These are phyloP conservation scores for Hyaloscypha hepaticicola DNA, from an alignment of 495 filamentous ascomycete species.

Conservation along the genomic window DNA sequence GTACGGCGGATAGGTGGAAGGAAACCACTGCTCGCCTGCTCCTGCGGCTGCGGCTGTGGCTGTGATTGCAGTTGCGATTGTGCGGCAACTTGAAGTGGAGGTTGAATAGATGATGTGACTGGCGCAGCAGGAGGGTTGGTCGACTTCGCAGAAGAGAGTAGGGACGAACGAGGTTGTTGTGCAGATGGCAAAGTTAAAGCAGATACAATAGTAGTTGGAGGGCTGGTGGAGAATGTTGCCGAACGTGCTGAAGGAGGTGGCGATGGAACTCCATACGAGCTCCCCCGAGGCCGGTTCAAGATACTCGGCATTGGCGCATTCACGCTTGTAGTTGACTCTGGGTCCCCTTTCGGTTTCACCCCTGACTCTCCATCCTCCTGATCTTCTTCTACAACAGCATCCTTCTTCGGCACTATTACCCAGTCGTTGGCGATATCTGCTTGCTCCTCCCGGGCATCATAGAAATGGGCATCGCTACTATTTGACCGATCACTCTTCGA, in stretches of 20 bases:
- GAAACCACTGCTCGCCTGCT: constrained; percentile 37
- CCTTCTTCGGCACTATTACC: constrained; percentile 31
- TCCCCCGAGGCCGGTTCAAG: constrained; percentile 22
- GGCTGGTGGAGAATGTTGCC: not conserved
- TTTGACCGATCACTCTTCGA: constrained; percentile 19
- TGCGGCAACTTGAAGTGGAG: not conserved
- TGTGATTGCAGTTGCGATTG: not conserved
- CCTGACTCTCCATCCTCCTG: constrained; percentile 4
- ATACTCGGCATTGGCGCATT: constrained; percentile 15
- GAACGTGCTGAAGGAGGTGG: constrained; percentile 23
- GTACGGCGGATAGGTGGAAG: constrained; percentile 53
- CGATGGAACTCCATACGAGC: constrained; percentile 18
- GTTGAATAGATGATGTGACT: not conserved
- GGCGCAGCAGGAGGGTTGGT: not conserved
- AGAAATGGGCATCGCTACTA: constrained; percentile 15
- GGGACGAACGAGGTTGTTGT: not conserved
- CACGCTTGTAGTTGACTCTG: not conserved
- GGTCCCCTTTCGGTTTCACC: not conserved
- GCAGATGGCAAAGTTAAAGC: not conserved
- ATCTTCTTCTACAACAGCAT: constrained; percentile 2
- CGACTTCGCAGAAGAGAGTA: not conserved
- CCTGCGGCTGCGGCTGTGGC: not conserved
- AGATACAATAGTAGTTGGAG: not conserved
- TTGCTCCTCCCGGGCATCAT: constrained; percentile 17
- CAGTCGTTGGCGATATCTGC: constrained; percentile 35